phyloP scores from a whole-genome alignment of 345 rosid genomes.

The Boechera retrofracta region DNA sequence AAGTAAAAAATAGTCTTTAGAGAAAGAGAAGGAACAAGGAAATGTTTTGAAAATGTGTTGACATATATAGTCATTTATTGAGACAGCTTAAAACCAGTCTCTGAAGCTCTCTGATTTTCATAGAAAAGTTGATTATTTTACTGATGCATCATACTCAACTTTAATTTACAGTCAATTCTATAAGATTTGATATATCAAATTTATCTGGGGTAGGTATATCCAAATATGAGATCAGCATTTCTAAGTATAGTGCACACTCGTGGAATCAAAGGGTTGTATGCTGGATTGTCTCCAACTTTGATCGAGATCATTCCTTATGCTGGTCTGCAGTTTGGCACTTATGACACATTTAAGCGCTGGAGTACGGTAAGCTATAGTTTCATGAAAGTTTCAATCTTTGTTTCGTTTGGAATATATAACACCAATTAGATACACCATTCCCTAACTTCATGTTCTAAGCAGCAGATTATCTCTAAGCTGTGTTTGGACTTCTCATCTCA shows the following conservation, averaged over 20 bases:
- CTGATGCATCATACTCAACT: too few species aligned
- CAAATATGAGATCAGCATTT: conserved; percentile 17
- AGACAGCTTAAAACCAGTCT: not conserved
- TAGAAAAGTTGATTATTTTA: not conserved
- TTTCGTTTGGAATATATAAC: not conserved
- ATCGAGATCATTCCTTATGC: conserved; percentile 24
- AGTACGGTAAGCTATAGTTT: conserved; percentile 14
- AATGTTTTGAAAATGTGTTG: not conserved
- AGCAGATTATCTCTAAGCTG: not conserved
- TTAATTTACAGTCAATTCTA: not conserved
- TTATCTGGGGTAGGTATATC: not conserved
- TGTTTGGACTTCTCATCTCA: not conserved
- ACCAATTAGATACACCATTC: not conserved
- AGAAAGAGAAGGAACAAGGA: not conserved
- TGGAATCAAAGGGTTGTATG: conserved; percentile 23
- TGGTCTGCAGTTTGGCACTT: conserved; percentile 25
- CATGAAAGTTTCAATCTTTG: not conserved
- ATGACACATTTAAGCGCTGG: conserved; percentile 22
- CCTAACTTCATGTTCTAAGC: not conserved
- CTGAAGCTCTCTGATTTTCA: not conserved
- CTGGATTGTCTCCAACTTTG: conserved; percentile 16
- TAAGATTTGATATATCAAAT: not conserved
- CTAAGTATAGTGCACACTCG: conserved; percentile 8
- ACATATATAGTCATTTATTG: not conserved
- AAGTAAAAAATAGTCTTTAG: not conserved